phyloP scores from a whole-genome alignment of 2,329 filamentous ascomycete species.

The Neobulgaria alba region DNA sequence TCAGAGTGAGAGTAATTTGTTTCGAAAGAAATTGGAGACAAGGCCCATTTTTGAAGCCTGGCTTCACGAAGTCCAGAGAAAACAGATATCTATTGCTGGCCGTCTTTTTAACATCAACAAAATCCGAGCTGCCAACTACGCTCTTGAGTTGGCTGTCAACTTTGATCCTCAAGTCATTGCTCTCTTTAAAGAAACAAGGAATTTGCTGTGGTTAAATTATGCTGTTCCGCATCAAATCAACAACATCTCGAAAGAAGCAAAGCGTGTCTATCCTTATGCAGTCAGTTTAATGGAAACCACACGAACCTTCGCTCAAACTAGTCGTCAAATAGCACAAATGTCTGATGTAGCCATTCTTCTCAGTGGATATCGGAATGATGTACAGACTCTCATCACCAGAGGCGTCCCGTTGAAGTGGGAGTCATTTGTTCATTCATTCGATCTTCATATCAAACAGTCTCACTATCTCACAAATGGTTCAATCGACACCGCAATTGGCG shows the following conservation, averaged over 20 bases:
- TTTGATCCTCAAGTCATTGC: slow-evolving; percentile 97
- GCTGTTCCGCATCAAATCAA: slow-evolving; percentile 89
- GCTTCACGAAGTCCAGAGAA: slow-evolving; percentile 80
- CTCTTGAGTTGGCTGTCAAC: slow-evolving; percentile 83
- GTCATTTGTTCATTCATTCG: slow-evolving; percentile 94
- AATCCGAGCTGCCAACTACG: slow-evolving; percentile 83
- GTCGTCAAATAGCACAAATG: slow-evolving; percentile 76
- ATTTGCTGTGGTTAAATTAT: slow-evolving; percentile 90
- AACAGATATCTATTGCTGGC: slow-evolving; percentile 85
- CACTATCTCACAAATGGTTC: slow-evolving; percentile 49
- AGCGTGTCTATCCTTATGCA: slow-evolving; percentile 94
- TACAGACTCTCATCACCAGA: slow-evolving; percentile 73
- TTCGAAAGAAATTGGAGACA: slow-evolving; percentile 93
- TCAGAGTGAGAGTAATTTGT: slow-evolving; percentile 82
- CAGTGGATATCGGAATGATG: slow-evolving; percentile 85
- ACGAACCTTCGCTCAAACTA: slow-evolving; percentile 84
- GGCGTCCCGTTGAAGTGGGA: slow-evolving; percentile 92
- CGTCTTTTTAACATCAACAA: slow-evolving; percentile 84
- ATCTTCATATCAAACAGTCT: slow-evolving; percentile 67
- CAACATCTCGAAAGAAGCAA: slow-evolving; percentile 97
- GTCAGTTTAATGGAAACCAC: slow-evolving; percentile 98
- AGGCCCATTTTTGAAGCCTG: slow-evolving; percentile 91
- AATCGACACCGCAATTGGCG: slow-evolving; percentile 48
- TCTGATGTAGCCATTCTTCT: slow-evolving; percentile 79
- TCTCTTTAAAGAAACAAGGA: slow-evolving; percentile 96